Evolutionary conservation across 75 land plant species (phyloP), one percentile per base, ranked within the genome.

Genomic region (Selaginella tamariscina): DNA sequence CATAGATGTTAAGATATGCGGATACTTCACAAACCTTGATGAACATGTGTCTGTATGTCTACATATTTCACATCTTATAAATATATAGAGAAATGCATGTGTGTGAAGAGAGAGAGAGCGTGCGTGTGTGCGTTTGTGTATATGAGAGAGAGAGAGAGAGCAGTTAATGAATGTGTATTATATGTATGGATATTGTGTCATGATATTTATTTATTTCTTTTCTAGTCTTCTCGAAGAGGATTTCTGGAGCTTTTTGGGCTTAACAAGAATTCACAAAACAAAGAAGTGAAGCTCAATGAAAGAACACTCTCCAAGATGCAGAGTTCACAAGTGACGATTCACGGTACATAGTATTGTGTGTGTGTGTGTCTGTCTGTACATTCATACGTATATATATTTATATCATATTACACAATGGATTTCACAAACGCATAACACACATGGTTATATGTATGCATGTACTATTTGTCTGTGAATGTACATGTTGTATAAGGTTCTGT

Each of bases 271-370:
- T 15, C 15, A 5, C 49, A 39, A 5, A 39, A 5, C 15, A 15
- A 15, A 39, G 11, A 15, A 39, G 49, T 39, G 5, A 5, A 49
- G 24, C 68, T 67, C 21, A 72, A 65, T 55, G 55, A 68, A 54
- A 30, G 29, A 29, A 77, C 75, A 56, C 67, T 77, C 15, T 26
- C 44, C 1, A 73, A 71, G 31, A 33, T 77, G 2, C 71, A 62
- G 11, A 29, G 56, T 2, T 1, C 56, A n/a, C 79, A 69, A n/a
- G n/a, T n/a, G n/a, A n/a, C n/a, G n/a, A n/a, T n/a, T n/a, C n/a
- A n/a, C n/a, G n/a, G n/a, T n/a, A n/a, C n/a, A n/a, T n/a, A n/a
- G n/a, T n/a, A n/a, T n/a, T n/a, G n/a, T n/a, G n/a, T n/a, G n/a
- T n/a, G n/a, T n/a, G n/a, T n/a, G n/a, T n/a, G n/a, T n/a, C n/a